Evolutionary conservation across 768 basidiomycete genomes (phyloP), one percentile per base, ranked within the genome.

Genomic region (Leccinum aurantiacum): DNA sequence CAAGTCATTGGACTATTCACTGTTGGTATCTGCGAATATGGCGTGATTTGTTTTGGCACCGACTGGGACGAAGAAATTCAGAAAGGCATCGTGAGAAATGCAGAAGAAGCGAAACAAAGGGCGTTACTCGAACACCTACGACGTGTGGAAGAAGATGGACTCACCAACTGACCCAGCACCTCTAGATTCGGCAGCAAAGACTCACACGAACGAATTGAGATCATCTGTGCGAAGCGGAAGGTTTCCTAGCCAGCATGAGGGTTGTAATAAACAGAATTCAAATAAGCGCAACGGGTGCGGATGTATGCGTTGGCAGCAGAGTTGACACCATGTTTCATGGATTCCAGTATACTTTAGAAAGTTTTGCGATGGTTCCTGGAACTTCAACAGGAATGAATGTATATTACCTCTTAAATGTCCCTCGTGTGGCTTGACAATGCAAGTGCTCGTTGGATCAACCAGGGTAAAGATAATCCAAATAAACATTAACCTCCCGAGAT

Each of bases 1-100:
- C 90, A 91, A 70, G 88, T 89, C 31, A 76, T 90, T 24, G 90
- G 85, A 0, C 75, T 92, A 6, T 88, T 89, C 66, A 78, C 84
- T 3, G 87, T 91, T n/a, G 89, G 87, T 1, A 62, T 87, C 14
- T 80, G 84, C 22, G 89, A 90, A 72, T 89, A 89, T 58, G 72
- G 67, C 6, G 84, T 84, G 9, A 84, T 90, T 7, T 82, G 82
- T 75, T 70, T 80, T 17, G 78, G 78, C 1, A 83, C 82, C 13
- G 65, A 82, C 56, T 83, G 81, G 81, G 76, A 82, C 25, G 67
- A 71, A 27, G 82, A 83, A 60, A 66, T 83, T 15, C 65, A 65
- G 56, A 77, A 74, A 54, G 80, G 80, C 0, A 69, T 79, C 2
- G 60, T 64, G 37, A 69, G 80, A 33, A 78, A 78, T 58, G 65